Base-by-base conservation (phyloP, 768 basidiomycete species). In the Holtermanniella nyarrowii region DNA sequence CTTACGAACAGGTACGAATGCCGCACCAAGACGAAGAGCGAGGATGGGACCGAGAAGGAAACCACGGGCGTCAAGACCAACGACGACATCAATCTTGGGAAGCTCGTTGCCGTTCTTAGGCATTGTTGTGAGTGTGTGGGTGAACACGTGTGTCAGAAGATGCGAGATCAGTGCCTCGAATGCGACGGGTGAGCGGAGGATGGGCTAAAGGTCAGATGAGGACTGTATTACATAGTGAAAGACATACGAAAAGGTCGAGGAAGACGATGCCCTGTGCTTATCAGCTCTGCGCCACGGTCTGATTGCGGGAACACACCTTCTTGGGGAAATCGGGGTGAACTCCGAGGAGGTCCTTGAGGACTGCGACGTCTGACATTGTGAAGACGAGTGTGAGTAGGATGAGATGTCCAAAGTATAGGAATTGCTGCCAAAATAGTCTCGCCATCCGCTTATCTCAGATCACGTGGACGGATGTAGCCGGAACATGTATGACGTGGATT, bases 1-100 rank as follows among this genome's bases (percentile, higher is more conserved):
- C 74, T 99, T 99, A 54, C 95, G 79, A 26, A 97, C 90, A 1
- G 95, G 91, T 2, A 95, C 89, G 60, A 99, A 99, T 11, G 88
- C 87, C 1, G 90, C 90, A 23, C 88, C 87, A 23, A 99, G 75
- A 52, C 93, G 77, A 63, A 88, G 73, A 3, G 95, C 95, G 61
- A 99, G 80, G 59, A 89, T 79, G 1, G 95, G 95, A 1, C 91
- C 95, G 10, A 99, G 73, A 46, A 99, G 78, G 76, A 99, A 99
- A 13, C 95, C 95, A 50, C 95, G 79, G 21, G 93, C 93, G 71
- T 99, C 95, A 42, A 99, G 78, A 26, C 87, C 95, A 50, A 99
- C 88, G 58, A 99, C 78, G 48, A 87, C 85, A 71, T 99, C 93
- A 59, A 91, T 79, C 71, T 83, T 88, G 18, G 61, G 61, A 23